Evolutionary conservation across 441 rosid species (phyloP), one percentile per base, ranked within the genome.

Genomic region (Cnidoscolus chayamansa): DNA sequence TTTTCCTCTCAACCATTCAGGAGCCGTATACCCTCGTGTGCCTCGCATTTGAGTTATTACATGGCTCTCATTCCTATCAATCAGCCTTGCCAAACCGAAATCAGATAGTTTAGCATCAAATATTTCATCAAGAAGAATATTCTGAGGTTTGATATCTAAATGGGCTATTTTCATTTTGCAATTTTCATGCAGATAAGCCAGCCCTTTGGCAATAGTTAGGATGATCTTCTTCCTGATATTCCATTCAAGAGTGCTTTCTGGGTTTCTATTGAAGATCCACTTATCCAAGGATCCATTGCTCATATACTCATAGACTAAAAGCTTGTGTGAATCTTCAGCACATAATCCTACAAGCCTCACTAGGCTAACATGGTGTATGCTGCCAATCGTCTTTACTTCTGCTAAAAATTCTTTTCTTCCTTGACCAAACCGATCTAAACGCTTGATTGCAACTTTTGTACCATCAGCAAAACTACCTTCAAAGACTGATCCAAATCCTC

Each of bases 261-360:
- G 40, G 7, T 60, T 53, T 53, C 6, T 32, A 15, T 67, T 9
- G 65, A 70, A 59, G 32, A 70, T 60, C 74, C 74, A 70, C 3
- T 50, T 70, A 7, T 70, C 74, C 17, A 70, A 35, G 40, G 40
- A 60, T 30, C 58, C 66, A n/a, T 59, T 59, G 66, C 30, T 50
- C 74, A 70, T 70, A 20, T 20, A 48, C 43, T 70, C 74, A 16
- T 70, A 59, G 48, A 70, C 66, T 70, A 70, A 70, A 15, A 70
- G 66, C 48, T 62, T 70, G 35, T 70, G 74, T 4, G 57, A 48
- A n/a, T 31, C 48, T 60, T 70, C 66, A 2, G 58, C 74, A 19
- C 66, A 70, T 7, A 70, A 60, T n/a, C 74, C 58, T 11, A 47
- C 10, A 8, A 70, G 57, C 25, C 57, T 59, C n/a, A 48, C 74